phyloP scores from a whole-genome alignment of 2,329 filamentous ascomycete species.

The Triangularia setosa region DNA sequence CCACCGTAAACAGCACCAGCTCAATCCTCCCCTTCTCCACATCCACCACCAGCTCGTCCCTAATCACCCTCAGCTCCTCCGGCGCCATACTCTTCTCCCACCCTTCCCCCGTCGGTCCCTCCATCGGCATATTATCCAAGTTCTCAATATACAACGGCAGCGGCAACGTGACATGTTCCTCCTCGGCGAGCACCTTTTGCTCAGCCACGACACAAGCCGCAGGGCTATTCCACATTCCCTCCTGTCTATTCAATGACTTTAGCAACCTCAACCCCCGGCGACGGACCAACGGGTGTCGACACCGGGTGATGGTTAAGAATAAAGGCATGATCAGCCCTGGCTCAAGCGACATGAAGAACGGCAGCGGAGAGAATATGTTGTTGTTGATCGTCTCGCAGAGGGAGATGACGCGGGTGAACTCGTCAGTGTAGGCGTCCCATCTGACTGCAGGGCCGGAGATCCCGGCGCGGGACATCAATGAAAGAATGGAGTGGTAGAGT shows the following conservation, averaged over 20 bases:
- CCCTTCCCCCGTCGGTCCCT: not conserved
- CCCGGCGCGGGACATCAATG: conserved; percentile 20
- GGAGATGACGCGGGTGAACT: conserved; percentile 29
- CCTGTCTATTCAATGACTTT: conserved; percentile 28
- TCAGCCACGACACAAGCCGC: conserved; percentile 29
- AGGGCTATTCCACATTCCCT: conserved; percentile 34
- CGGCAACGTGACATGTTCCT: conserved; percentile 14
- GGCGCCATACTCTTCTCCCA: not conserved
- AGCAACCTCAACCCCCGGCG: conserved; percentile 28
- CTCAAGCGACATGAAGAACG: conserved; percentile 30
- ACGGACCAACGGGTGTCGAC: conserved; percentile 31
- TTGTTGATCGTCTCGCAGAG: conserved; percentile 16
- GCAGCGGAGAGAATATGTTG: conserved; percentile 3
- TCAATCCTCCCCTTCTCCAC: not conserved
- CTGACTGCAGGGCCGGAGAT: conserved; percentile 27
- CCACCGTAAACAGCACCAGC: not conserved
- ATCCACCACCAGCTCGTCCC: not conserved
- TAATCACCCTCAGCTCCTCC: not conserved
- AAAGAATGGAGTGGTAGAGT: conserved; percentile 31
- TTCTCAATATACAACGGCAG: conserved; percentile 7
- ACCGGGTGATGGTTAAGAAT: conserved; percentile 28
- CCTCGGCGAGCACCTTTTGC: conserved; percentile 18
- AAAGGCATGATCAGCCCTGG: conserved; percentile 32
- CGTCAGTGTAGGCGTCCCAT: conserved; percentile 29
- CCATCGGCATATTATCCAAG: not conserved